Evolutionary conservation across 768 basidiomycete genomes (phyloP).

Genomic region (Termitomyces eurrhizus): DNA sequence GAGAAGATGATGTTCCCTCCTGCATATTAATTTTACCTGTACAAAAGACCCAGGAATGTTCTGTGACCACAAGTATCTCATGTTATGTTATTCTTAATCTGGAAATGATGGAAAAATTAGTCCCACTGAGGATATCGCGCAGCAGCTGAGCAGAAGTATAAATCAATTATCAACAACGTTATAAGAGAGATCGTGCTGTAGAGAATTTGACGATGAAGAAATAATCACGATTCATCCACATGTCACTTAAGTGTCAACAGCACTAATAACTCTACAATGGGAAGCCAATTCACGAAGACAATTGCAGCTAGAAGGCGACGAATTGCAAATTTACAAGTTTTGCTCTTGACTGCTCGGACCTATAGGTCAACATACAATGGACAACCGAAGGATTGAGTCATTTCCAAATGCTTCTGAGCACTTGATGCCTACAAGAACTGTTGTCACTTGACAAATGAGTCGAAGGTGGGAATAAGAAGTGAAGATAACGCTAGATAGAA

Average conservation of each 20-base stretch:
- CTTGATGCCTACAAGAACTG: neutral
- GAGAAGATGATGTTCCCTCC: constrained; percentile 37
- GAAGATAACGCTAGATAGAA: constrained; percentile 18
- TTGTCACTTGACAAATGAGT: neutral
- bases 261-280: neutral
- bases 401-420: neutral
- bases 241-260: neutral
- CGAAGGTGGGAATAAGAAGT: neutral
- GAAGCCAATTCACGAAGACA: neutral
- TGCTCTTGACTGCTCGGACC: neutral
- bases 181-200: too few relatives aligned
- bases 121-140: neutral
- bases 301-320: neutral
- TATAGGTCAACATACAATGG: neutral
- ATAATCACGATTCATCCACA: neutral
- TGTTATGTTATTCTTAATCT: neutral
- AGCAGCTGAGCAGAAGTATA: neutral
- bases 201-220: neutral
- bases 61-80: neutral
- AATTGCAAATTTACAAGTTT: neutral
- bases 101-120: neutral
- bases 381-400: neutral
- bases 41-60: neutral
- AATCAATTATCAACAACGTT: too few relatives aligned
- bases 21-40: constrained; percentile 13